phyloP scores from a whole-genome alignment of 2,329 filamentous ascomycete species.

The Talaromyces verruculosus region DNA sequence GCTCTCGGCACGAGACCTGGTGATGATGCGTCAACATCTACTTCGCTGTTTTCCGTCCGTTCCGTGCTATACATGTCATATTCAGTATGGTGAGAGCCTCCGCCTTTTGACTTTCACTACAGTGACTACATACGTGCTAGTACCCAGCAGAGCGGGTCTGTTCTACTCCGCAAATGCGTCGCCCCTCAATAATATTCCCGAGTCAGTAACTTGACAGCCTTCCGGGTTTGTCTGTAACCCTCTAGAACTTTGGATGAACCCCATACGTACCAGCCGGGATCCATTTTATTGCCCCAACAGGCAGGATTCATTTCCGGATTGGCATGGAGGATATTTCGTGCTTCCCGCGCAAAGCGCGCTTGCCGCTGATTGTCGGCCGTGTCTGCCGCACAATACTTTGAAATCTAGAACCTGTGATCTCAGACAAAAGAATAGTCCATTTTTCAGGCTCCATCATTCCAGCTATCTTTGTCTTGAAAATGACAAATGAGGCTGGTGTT shows the following conservation, averaged over 20 bases:
- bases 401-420: neutral
- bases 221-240: neutral
- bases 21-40: neutral
- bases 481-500: neutral
- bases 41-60: neutral
- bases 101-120: slow-evolving; percentile 9
- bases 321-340: slow-evolving; percentile 24
- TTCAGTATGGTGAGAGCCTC: slow-evolving; percentile 4
- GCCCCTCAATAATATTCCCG: slow-evolving; percentile 8
- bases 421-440: neutral
- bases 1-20: slow-evolving; percentile 9
- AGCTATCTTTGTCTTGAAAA: neutral
- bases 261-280: slow-evolving; percentile 14
- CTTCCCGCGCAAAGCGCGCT: slow-evolving; percentile 41
- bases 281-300: slow-evolving; percentile 24
- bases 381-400: neutral
- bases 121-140: neutral
- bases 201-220: slow-evolving; percentile 14
- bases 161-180: slow-evolving; percentile 16
- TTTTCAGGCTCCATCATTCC: neutral
- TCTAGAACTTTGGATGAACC: slow-evolving; percentile 17
- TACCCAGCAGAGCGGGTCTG: slow-evolving; percentile 19
- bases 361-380: slow-evolving; percentile 31
- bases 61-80: slow-evolving; percentile 1
- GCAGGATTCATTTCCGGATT: slow-evolving; percentile 18